Evolutionary conservation across 331 rosid genomes (phyloP).

Genomic region (Telfairia occidentalis): DNA sequence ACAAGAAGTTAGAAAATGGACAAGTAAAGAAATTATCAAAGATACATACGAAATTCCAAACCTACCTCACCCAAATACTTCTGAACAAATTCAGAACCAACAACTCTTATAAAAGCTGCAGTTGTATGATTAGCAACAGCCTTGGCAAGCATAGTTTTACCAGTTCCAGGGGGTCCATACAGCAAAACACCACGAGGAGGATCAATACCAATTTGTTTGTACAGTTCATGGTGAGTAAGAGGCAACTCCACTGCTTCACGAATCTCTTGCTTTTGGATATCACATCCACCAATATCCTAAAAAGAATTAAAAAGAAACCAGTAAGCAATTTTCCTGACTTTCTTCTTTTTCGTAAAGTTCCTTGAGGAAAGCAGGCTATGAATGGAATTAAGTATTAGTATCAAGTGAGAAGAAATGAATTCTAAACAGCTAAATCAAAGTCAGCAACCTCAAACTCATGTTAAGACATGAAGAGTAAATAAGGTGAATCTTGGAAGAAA

Average conservation of each 20-base stretch:
- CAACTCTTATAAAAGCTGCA: conserved; percentile 98
- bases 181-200: conserved; percentile 99
- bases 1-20: not conserved
- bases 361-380: not conserved
- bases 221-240: conserved; percentile 87
- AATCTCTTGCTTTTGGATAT: conserved; percentile 96
- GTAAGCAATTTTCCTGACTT: not conserved
- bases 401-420: not conserved
- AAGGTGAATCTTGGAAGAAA: not conserved
- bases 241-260: conserved; percentile 99
- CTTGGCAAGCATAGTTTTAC: conserved; percentile 98
- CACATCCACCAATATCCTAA: conserved; percentile 98
- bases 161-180: conserved; percentile 97
- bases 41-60: not conserved
- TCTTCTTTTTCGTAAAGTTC: not conserved
- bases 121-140: conserved; percentile 98
- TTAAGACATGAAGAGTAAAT: not conserved
- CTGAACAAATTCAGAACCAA: conserved; percentile 98
- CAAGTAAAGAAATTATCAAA: not conserved
- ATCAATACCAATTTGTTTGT: conserved; percentile 96
- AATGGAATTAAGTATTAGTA: not conserved
- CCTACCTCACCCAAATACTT: conserved; percentile 98
- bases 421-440: not conserved
- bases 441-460: not conserved
- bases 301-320: not conserved